A percentile compares a stretch with the other conserved stretches of the same genome.
Conservation (phyloP, 805 yeast genomes). For the Candida suzukii region DNA sequence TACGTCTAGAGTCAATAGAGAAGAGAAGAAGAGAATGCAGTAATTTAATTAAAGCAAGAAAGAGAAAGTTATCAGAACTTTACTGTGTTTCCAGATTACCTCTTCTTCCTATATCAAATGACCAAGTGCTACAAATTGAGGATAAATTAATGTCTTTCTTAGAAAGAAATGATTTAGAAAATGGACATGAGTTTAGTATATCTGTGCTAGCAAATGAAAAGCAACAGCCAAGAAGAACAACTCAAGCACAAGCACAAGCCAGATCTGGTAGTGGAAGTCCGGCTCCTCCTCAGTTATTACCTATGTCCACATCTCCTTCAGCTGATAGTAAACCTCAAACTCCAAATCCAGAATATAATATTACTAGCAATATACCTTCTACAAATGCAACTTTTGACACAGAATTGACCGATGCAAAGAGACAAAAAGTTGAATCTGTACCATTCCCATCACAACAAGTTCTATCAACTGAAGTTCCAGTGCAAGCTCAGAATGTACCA, state of each 20-base stretch:
- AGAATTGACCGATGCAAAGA: slow-evolving; percentile 1
- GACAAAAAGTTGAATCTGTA: neutral
- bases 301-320: neutral
- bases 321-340: neutral
- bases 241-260: slow-evolving; percentile 4
- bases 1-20: slow-evolving; percentile 39
- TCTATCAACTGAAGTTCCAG: too few relatives aligned
- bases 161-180: slow-evolving; percentile 44
- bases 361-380: too few relatives aligned
- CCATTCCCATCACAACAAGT: too few relatives aligned
- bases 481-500: too few relatives aligned
- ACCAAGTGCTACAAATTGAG: slow-evolving; percentile 29
- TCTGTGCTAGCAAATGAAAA: slow-evolving; percentile 26
- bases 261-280: neutral
- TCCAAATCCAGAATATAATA: neutral
- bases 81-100: slow-evolving; percentile 53
- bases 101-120: slow-evolving; percentile 34
- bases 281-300: neutral
- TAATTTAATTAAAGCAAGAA: slow-evolving; percentile 42
- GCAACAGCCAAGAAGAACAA: slow-evolving; percentile 17
- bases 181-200: slow-evolving; percentile 33
- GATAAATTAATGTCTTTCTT: slow-evolving; percentile 38
- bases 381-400: too few relatives aligned
- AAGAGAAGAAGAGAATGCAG: slow-evolving; percentile 34
- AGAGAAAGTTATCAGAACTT: slow-evolving; percentile 53